Conservation (phyloP, 192 early-diverging fungal genomes). For the Helicostylum pulchrum region DNA sequence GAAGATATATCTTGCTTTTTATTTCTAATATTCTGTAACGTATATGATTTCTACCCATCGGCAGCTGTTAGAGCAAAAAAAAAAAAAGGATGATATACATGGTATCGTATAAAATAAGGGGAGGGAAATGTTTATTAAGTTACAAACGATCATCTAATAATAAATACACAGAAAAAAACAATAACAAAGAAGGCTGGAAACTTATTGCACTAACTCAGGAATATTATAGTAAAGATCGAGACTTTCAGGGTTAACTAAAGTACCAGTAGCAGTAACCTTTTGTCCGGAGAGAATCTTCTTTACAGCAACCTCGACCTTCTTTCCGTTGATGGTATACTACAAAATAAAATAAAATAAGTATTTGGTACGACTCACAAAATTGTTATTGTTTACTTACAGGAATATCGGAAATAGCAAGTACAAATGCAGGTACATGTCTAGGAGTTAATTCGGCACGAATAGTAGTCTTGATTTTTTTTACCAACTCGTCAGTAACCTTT, state of each 20-base stretch:
- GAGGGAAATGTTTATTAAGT: too few relatives aligned
- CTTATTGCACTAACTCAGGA: slow-evolving; percentile 45
- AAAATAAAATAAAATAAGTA: slow-evolving; percentile 8
- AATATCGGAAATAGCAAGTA: slow-evolving; percentile 77
- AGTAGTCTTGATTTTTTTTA: slow-evolving; percentile 65
- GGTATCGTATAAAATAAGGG: too few relatives aligned
- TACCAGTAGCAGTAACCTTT: slow-evolving; percentile 72
- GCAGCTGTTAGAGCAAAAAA: too few relatives aligned
- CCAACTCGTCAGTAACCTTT: slow-evolving; percentile 57
- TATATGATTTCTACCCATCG: too few relatives aligned
- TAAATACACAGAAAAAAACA: not conserved
- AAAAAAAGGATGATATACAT: too few relatives aligned
- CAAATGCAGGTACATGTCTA: slow-evolving; percentile 87
- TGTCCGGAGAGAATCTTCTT: slow-evolving; percentile 83
- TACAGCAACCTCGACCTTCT: slow-evolving; percentile 97
- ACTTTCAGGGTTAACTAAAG: slow-evolving; percentile 88
- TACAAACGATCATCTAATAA: too few relatives aligned
- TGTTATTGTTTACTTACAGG: slow-evolving; percentile 56
- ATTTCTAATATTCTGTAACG: too few relatives aligned
- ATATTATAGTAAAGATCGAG: slow-evolving; percentile 79
- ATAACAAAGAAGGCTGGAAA: not conserved
- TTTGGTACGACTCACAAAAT: not conserved
- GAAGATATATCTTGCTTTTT: too few relatives aligned
- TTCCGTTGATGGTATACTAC: slow-evolving; percentile 90
- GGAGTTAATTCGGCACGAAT: slow-evolving; percentile 86